Percentiles rank a stretch among this genome's conserved stretches.
Conservation (phyloP, 164 flowering plant species). For the Liquidambar formosana region DNA sequence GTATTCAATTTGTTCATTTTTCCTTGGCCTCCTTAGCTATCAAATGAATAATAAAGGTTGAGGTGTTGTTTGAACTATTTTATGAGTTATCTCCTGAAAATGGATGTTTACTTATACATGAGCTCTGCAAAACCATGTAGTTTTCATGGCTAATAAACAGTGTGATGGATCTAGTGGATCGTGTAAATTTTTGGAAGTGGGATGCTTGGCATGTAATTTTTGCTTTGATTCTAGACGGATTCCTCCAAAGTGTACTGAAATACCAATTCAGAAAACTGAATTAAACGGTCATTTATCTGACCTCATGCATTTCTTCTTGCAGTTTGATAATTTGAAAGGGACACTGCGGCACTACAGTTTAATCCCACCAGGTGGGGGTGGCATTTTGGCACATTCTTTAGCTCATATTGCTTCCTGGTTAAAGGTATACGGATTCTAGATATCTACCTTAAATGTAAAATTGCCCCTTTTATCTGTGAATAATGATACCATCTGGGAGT, state of each 20-base stretch:
- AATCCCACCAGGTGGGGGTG: slow-evolving; percentile 92
- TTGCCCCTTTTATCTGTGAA: background rate
- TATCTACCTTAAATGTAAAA: background rate
- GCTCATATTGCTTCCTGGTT: slow-evolving; percentile 77
- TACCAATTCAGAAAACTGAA: background rate
- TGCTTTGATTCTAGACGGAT: background rate
- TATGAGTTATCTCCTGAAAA: no score
- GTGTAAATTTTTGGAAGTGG: no score
- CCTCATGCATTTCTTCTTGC: slow-evolving; percentile 23
- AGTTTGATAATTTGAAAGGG: slow-evolving; percentile 82
- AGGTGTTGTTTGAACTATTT: no score
- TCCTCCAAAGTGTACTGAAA: background rate
- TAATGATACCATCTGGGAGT: background rate
- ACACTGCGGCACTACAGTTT: slow-evolving; percentile 77
- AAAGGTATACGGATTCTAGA: slow-evolving; percentile 47
- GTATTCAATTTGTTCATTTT: no score
- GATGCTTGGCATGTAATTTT: background rate
- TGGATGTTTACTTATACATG: no score
- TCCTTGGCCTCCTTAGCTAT: no score
- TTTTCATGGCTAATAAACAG: no score
- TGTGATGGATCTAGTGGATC: no score
- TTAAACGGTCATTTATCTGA: background rate
- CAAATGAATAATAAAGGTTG: no score
- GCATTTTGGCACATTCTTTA: slow-evolving; percentile 83
- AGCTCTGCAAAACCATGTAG: no score